Evolutionary conservation across 331 rosid genomes (phyloP).

Genomic region (Arachis monticola): DNA sequence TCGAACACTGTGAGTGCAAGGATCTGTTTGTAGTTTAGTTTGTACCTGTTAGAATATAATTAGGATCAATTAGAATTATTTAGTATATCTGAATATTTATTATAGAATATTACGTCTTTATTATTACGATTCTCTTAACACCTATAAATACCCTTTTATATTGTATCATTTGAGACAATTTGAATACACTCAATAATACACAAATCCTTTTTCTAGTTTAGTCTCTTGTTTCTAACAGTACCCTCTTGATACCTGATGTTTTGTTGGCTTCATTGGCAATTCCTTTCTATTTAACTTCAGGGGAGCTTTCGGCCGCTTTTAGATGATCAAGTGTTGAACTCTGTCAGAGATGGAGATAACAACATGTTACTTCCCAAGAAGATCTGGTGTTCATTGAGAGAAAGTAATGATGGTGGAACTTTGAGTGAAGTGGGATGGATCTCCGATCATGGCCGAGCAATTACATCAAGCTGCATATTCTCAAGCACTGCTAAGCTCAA

Average conservation of each 20-base stretch:
- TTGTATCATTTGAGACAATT: no score
- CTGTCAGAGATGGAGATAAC: slow-evolving; percentile 59
- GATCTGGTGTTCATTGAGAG: slow-evolving; percentile 82
- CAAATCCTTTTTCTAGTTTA: no score
- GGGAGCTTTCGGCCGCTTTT: slow-evolving; percentile 53
- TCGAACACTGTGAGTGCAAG: slow-evolving; percentile 59
- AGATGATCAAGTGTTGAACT: slow-evolving; percentile 44
- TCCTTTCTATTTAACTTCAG: slow-evolving; percentile 45
- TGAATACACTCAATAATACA: no score
- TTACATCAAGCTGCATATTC: slow-evolving; percentile 82
- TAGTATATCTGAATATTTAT: no score
- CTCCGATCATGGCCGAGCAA: slow-evolving; percentile 64
- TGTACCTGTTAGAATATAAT: no score
- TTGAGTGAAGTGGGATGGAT: slow-evolving; percentile 90
- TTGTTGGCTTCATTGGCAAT: slow-evolving; percentile 12
- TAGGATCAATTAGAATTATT: no score
- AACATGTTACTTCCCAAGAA: slow-evolving; percentile 83
- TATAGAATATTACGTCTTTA: no score
- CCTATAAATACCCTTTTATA: no score
- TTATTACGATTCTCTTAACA: no score
- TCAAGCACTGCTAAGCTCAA: slow-evolving; percentile 60
- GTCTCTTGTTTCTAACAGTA: no score
- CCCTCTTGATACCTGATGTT: slow-evolving; percentile 20
- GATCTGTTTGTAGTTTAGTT: slow-evolving; percentile 33
- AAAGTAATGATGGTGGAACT: slow-evolving; percentile 58